Evolutionary conservation across 768 basidiomycete genomes (phyloP), one percentile per base, ranked within the genome.

Genomic region (Glaciozyma antarctica): DNA sequence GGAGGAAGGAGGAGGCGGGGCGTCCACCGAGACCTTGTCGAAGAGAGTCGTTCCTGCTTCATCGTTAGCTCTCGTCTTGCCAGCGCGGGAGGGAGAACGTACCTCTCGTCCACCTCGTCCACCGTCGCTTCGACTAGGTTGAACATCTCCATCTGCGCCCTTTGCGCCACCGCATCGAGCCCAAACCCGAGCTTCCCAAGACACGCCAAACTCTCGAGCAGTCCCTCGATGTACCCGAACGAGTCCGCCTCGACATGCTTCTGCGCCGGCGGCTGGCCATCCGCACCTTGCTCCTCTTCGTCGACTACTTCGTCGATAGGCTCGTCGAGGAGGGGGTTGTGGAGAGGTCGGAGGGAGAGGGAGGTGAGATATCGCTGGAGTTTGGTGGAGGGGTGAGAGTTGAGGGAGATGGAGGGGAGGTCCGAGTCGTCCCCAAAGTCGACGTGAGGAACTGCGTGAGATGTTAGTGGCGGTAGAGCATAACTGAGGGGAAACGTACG

Each of bases 171-270:
- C 58, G 81, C 83, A 72, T 99, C 95, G 21, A 98, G 79, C 8
- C 85, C 88, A 61, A 79, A 84, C 3, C 89, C 90, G 3, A 98
- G 81, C 74, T 88, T 88, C 10, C 93, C 94, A 19, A 99, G 80
- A 2, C 91, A 86, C 19, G 91, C 87, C 17, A 98, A 80, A n/a
- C 92, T 88, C 76, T 98, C 95, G 12, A 98, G 79, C 9, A 98
- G 80, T 2, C 84, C 88, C 78, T 97, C 95, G 70, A 98, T 86
- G 73, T 97, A 98, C 6, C 84, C 77, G 77, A 95, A 99, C 0
- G 90, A 91, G 75, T 99, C 90, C 15, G 84, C 81, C 78, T 99
- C 95, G 6, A 93, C 91, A 73, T 92, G 93, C 49, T 58, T 61
- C 16, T 63, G 57, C 58, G 12, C 57, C n/a, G 26, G 24, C 58